Percentiles rank a stretch among this genome's conserved stretches.
Conservation (phyloP, 1,139 yeast species). For the Lodderomyces pseudojiufengensis region DNA sequence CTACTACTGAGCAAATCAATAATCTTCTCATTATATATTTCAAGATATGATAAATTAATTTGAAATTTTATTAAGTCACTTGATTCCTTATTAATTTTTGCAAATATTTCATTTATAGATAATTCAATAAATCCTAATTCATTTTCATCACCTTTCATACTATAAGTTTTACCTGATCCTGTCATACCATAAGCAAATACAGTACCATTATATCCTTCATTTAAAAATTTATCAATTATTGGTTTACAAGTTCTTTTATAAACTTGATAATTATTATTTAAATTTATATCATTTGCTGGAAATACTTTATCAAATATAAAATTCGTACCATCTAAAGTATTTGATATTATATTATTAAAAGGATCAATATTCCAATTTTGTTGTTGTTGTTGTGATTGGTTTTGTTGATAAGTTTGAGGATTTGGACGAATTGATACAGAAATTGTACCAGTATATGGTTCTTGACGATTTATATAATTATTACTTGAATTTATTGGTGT, state of each 20-base stretch:
- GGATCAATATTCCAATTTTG: constrained; percentile 44
- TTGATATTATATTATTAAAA: constrained; percentile 39
- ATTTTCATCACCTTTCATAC: constrained; percentile 71
- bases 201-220: constrained; percentile 81
- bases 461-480: constrained; percentile 20
- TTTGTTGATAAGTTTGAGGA: constrained; percentile 31
- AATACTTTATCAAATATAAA: constrained; percentile 80
- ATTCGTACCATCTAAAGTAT: constrained; percentile 48
- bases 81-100: constrained; percentile 32
- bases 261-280: constrained; percentile 51
- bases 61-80: constrained; percentile 22
- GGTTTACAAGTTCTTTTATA: constrained; percentile 60
- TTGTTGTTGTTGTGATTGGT: too few relatives aligned
- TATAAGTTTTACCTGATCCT: constrained; percentile 91
- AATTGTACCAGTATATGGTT: constrained; percentile 50
- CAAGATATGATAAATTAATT: constrained; percentile 70
- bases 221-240: constrained; percentile 59
- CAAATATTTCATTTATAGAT: constrained; percentile 66
- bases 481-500: constrained; percentile 26
- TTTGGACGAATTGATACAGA: constrained; percentile 53
- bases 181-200: constrained; percentile 95
- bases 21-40: constrained; percentile 85
- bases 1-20: constrained; percentile 50
- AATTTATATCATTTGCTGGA: constrained; percentile 33
- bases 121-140: constrained; percentile 80